A percentile compares a stretch with the other conserved stretches of the same genome.
phyloP scores from a whole-genome alignment of 2,329 filamentous ascomycete species.

The Chrysoporthe puriensis region DNA sequence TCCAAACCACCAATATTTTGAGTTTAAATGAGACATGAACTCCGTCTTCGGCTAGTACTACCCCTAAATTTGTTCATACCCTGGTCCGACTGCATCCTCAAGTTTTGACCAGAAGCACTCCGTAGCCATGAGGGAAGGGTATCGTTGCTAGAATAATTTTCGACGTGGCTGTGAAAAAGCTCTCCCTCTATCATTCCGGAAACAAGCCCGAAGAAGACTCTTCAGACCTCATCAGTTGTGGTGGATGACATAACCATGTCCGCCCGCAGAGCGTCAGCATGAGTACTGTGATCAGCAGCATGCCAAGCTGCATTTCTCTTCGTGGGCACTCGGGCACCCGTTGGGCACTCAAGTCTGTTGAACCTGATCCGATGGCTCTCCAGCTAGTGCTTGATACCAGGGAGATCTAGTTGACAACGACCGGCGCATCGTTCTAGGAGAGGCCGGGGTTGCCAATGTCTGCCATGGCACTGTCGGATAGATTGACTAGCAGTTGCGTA shows the following conservation, averaged over 20 bases:
- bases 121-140: constrained; percentile 19
- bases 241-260: too few species aligned
- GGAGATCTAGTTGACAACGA: not conserved
- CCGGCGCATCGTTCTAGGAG: constrained; percentile 26
- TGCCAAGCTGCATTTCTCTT: not conserved
- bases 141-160: constrained; percentile 13
- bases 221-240: too few species aligned
- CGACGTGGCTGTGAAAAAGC: not conserved
- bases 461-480: constrained; percentile 80
- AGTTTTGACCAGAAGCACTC: constrained; percentile 2
- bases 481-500: constrained; percentile 93
- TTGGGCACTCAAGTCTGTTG: not conserved
- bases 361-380: not conserved
- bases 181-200: not conserved
- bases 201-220: too few species aligned
- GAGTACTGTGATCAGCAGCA: not conserved
- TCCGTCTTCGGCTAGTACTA: not conserved
- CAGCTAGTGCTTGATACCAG: not conserved
- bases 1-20: not conserved
- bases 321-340: not conserved
- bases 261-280: not conserved
- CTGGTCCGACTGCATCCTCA: not conserved
- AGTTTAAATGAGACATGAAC: not conserved
- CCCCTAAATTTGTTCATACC: not conserved
- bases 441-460: constrained; percentile 34